Conservation (phyloP, 139 green algal genomes). For the Parachlorella kessleri region DNA sequence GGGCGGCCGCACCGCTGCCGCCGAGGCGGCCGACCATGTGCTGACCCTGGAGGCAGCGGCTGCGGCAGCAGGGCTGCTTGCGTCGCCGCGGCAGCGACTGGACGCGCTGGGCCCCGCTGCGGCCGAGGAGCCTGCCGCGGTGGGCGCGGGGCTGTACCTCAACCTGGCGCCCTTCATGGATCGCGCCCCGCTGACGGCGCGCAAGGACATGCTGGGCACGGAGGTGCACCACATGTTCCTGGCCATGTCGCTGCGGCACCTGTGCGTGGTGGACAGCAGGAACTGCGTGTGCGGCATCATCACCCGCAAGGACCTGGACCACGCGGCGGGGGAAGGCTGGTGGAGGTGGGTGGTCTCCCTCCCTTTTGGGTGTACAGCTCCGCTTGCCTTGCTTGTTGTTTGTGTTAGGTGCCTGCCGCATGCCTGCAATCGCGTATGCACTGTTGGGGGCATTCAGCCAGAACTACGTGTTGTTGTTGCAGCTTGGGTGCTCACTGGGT, state of each 20-base stretch:
- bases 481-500: no score
- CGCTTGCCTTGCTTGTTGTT: not conserved
- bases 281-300: constrained; percentile 1
- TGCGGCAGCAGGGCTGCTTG: not conserved
- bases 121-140: no score
- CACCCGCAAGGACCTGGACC: constrained; percentile 35
- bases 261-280: constrained; percentile 74
- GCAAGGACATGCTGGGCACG: constrained; percentile 19
- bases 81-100: not conserved
- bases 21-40: no score
- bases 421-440: no score
- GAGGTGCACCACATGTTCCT: constrained; percentile 77
- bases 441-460: no score
- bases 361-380: not conserved
- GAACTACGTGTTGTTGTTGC: no score
- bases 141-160: constrained; percentile 61
- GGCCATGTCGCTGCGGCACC: constrained; percentile 86
- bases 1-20: no score
- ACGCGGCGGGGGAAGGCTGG: constrained; percentile 47
- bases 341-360: constrained; percentile 32
- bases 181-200: constrained; percentile 66
- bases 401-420: not conserved
- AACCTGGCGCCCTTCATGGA: constrained; percentile 88
- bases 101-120: no score
- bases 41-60: not conserved